phyloP scores from a whole-genome alignment of 176 grass and related monocot genomes.

The Carex littledalei region DNA sequence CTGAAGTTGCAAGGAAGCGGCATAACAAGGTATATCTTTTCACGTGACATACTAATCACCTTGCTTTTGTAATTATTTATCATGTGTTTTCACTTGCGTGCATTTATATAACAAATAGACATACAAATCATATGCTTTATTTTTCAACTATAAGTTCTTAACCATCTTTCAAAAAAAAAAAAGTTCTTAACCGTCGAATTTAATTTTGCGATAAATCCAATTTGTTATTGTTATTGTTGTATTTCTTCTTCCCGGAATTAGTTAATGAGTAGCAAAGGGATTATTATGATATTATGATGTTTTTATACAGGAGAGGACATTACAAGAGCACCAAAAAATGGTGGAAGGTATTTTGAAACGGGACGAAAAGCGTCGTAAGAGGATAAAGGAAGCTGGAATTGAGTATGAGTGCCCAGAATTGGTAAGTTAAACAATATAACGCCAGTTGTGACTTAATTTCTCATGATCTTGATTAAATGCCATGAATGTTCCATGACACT shows the following conservation, averaged over 20 bases:
- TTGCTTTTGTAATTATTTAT: not conserved
- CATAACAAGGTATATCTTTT: slow-evolving; percentile 57
- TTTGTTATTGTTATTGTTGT: not conserved
- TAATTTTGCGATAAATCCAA: not conserved
- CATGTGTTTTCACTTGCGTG: not conserved
- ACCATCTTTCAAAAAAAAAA: too few species aligned
- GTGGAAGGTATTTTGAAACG: slow-evolving; percentile 65
- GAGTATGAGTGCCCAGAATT: slow-evolving; percentile 74
- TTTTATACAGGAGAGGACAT: slow-evolving; percentile 60
- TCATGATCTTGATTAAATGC: not conserved
- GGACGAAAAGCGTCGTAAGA: slow-evolving; percentile 63
- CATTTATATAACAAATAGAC: not conserved
- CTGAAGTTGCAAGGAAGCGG: slow-evolving; percentile 45
- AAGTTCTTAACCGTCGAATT: not conserved
- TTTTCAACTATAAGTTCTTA: not conserved
- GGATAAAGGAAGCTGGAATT: slow-evolving; percentile 72
- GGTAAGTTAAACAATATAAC: slow-evolving; percentile 44
- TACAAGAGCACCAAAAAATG: slow-evolving; percentile 58
- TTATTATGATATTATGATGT: not conserved
- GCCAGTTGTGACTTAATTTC: not conserved
- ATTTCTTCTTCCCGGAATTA: not conserved
- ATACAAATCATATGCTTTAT: not conserved
- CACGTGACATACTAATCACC: not conserved
- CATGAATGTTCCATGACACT: not conserved
- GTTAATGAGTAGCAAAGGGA: not conserved